Conservation (phyloP, 768 basidiomycete species). For the Mycena alexandri region DNA sequence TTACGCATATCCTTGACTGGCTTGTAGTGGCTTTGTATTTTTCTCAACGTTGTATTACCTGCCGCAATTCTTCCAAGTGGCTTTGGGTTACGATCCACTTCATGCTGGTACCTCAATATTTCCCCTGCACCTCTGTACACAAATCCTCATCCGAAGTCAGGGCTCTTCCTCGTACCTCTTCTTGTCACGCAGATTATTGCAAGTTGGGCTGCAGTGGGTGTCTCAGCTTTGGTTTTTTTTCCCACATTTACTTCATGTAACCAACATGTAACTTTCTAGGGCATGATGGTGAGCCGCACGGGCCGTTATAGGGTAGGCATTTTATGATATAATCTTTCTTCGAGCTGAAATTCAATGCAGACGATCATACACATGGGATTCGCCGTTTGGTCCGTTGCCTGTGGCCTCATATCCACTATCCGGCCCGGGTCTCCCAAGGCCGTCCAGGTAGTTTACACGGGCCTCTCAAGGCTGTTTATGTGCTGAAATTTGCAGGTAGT, state of each 20-base stretch:
- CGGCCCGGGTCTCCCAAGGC: conserved; percentile 60
- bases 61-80: conserved; percentile 83
- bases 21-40: conserved; percentile 67
- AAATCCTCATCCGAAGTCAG: conserved; percentile 37
- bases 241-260: background rate
- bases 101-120: conserved; percentile 48
- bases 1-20: conserved; percentile 11
- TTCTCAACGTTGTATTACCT: conserved; percentile 78
- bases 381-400: conserved; percentile 75
- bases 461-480: conserved; percentile 56
- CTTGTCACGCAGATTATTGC: conserved; percentile 73
- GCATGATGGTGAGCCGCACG: conserved; percentile 71
- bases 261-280: conserved; percentile 49
- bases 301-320: conserved; percentile 68
- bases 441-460: conserved; percentile 70
- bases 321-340: background rate
- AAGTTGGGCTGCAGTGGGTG: conserved; percentile 65
- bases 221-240: background rate
- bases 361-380: conserved; percentile 75
- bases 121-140: background rate
- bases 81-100: conserved; percentile 74
- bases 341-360: conserved; percentile 43
- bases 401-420: conserved; percentile 78
- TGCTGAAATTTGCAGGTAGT: conserved; percentile 54
- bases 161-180: conserved; percentile 77